phyloP scores from a whole-genome alignment of 352 stramenopile species.

The Globisporangium middletonii region DNA sequence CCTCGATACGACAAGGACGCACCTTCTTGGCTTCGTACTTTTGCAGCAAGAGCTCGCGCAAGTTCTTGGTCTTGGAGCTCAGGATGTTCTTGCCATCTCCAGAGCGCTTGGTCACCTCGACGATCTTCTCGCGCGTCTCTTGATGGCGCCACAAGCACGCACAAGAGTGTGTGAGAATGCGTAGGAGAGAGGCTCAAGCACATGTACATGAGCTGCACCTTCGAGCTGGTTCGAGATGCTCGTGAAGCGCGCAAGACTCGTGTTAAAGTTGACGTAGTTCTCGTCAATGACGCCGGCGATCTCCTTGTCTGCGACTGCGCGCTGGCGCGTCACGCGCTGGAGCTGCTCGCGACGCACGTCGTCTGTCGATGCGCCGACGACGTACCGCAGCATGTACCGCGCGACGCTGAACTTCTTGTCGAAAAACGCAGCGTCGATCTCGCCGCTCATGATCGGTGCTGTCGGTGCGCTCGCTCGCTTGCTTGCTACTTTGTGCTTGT shows the following conservation, averaged over 20 bases:
- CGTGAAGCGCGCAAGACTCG: conserved; percentile 72
- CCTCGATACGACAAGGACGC: neutral
- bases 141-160: too few relatives aligned
- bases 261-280: conserved; percentile 84
- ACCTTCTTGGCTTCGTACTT: conserved; percentile 83
- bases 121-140: conserved; percentile 69
- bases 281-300: conserved; percentile 81
- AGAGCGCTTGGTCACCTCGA: conserved; percentile 59
- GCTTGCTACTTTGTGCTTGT: neutral
- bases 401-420: conserved; percentile 81
- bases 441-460: conserved; percentile 27
- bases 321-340: conserved; percentile 48
- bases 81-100: conserved; percentile 76
- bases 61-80: conserved; percentile 80
- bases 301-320: conserved; percentile 62
- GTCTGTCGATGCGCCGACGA: conserved; percentile 62
- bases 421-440: conserved; percentile 74
- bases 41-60: conserved; percentile 69
- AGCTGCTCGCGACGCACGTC: conserved; percentile 67
- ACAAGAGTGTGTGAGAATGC: neutral
- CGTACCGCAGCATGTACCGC: conserved; percentile 76
- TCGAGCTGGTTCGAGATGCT: conserved; percentile 72
- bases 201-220: conserved; percentile 23
- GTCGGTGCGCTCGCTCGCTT: neutral
- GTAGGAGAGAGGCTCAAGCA: neutral